These are phyloP conservation scores for Lentinus polychrous DNA, from an alignment of 1,284 basidiomycete genomes.

Conservation along the genomic window DNA sequence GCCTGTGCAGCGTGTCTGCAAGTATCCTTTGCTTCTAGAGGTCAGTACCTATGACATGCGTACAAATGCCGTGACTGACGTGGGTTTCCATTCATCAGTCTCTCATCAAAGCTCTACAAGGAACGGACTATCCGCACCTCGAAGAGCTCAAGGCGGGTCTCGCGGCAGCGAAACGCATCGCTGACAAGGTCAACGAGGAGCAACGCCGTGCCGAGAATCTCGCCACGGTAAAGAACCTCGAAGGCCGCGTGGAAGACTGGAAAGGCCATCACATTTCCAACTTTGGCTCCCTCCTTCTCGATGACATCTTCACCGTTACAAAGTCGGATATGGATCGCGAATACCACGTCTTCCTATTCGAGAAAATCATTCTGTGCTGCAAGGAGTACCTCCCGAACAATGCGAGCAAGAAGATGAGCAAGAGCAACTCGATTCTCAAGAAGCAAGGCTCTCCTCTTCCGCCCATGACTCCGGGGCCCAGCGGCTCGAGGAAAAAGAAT, in stretches of 20 bases:
- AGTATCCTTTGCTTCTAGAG: slow-evolving; percentile 64
- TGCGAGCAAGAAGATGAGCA: slow-evolving; percentile 54
- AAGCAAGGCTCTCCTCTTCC: slow-evolving; percentile 48
- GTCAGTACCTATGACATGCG: slow-evolving; percentile 29
- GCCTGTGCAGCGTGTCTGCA: slow-evolving; percentile 74
- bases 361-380: slow-evolving; percentile 98
- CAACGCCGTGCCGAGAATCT: slow-evolving; percentile 83
- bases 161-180: slow-evolving; percentile 86
- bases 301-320: slow-evolving; percentile 93
- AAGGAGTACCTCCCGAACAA: slow-evolving; percentile 67
- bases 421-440: slow-evolving; percentile 74
- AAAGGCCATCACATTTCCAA: slow-evolving; percentile 94
- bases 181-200: slow-evolving; percentile 95
- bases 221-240: slow-evolving; percentile 85
- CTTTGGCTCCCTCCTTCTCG: slow-evolving; percentile 89
- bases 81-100: slow-evolving; percentile 35
- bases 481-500: slow-evolving; percentile 61
- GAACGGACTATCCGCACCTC: slow-evolving; percentile 63
- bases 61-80: not conserved
- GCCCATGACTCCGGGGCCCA: slow-evolving; percentile 36
- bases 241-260: slow-evolving; percentile 94
- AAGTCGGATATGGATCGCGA: slow-evolving; percentile 97
- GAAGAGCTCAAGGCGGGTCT: slow-evolving; percentile 83
- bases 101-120: slow-evolving; percentile 69
- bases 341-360: slow-evolving; percentile 98